phyloP scores from a whole-genome alignment of 2,329 filamentous ascomycete species.

The Phoma herbarum region DNA sequence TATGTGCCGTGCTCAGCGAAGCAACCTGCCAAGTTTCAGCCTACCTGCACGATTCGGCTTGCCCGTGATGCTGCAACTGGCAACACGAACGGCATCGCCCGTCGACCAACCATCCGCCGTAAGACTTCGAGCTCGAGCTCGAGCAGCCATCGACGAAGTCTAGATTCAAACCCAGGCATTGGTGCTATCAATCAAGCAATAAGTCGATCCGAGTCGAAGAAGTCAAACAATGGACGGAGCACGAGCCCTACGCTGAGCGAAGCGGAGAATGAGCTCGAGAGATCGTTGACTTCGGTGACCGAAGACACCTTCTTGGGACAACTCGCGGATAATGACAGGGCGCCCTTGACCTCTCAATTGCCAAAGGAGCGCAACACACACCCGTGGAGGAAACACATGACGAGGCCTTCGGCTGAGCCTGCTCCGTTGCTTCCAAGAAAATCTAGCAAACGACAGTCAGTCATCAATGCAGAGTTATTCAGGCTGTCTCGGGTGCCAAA shows the following conservation, averaged over 20 bases:
- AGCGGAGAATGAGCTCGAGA: constrained; percentile 53
- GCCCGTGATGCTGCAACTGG: constrained; percentile 21
- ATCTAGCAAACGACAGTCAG: constrained; percentile 53
- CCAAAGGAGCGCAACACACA: constrained; percentile 21
- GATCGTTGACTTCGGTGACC: constrained; percentile 45
- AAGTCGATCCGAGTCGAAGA: constrained; percentile 29
- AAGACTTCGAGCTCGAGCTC: constrained; percentile 33
- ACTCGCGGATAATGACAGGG: constrained; percentile 48
- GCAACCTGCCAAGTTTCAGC: constrained; percentile 35
- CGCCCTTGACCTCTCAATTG: constrained; percentile 33
- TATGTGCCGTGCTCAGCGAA: constrained; percentile 39
- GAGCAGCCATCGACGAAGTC: constrained; percentile 26
- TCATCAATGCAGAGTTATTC: constrained; percentile 25
- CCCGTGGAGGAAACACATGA: constrained; percentile 16
- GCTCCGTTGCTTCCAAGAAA: constrained; percentile 52
- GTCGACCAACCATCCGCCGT: constrained; percentile 31
- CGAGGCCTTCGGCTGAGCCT: constrained; percentile 21
- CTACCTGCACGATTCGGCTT: constrained; percentile 36
- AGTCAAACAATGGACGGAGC: constrained; percentile 21
- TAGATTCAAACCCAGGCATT: constrained; percentile 27
- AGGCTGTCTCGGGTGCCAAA: constrained; percentile 36
- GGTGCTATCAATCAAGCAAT: constrained; percentile 39
- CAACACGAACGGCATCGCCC: constrained; percentile 21
- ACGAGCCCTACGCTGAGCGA: constrained; percentile 59
- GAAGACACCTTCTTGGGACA: constrained; percentile 49